These are phyloP conservation scores for Didymella pinodella DNA, from an alignment of 2,329 filamentous ascomycete species.

Conservation along the genomic window DNA sequence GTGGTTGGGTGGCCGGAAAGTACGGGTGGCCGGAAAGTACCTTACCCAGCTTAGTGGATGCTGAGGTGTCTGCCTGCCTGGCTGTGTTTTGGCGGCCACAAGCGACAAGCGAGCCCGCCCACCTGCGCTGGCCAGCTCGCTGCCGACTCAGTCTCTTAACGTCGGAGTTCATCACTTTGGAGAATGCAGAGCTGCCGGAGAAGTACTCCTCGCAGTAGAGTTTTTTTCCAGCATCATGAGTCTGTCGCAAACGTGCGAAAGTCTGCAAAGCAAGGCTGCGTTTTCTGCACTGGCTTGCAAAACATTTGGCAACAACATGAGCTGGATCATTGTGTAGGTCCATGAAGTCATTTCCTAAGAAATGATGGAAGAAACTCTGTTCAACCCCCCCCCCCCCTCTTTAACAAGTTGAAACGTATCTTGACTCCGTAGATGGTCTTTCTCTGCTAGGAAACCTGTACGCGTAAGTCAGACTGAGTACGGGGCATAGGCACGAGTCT, in stretches of 20 bases:
- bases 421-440: not conserved
- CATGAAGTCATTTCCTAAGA: not conserved
- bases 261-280: not conserved
- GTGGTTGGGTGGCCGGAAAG: no score
- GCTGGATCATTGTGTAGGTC: not conserved
- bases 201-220: not conserved
- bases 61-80: not conserved
- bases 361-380: no score
- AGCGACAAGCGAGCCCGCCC: not conserved
- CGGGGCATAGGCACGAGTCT: not conserved
- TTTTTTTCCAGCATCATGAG: not conserved
- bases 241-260: not conserved
- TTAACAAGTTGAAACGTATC: not conserved
- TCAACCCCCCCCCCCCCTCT: no score
- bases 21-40: no score
- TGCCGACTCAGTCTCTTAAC: not conserved
- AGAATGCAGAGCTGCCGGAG: not conserved
- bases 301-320: not conserved
- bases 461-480: not conserved
- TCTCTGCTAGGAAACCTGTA: not conserved
- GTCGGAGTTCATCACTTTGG: not conserved
- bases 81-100: not conserved
- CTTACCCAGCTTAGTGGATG: no score
- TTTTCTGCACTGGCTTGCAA: not conserved
- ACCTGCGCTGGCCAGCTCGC: not conserved